phyloP scores from a whole-genome alignment of 108 stramenopile genomes.

The Skeletonema marinoi region DNA sequence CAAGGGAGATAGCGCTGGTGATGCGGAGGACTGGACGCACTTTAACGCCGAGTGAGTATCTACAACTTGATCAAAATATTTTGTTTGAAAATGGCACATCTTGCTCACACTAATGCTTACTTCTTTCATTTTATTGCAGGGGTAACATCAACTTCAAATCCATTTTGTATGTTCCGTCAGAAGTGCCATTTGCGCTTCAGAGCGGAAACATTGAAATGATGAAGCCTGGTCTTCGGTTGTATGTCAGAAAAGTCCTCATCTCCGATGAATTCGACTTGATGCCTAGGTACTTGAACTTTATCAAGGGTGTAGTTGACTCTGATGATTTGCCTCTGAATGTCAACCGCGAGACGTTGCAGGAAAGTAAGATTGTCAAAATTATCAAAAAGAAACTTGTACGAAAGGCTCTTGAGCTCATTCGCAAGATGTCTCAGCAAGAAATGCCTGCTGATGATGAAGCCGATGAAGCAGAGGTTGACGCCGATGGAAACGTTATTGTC shows the following conservation, averaged over 20 bases:
- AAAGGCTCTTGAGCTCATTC: constrained; percentile 96
- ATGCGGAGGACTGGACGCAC: constrained; percentile 93
- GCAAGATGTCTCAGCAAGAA: constrained; percentile 71
- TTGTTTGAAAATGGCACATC: background rate
- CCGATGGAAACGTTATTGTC: constrained; percentile 59
- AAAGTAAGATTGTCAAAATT: constrained; percentile 94
- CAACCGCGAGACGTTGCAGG: constrained; percentile 98
- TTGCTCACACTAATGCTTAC: background rate
- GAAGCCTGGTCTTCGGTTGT: constrained; percentile 72
- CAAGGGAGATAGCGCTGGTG: constrained; percentile 62
- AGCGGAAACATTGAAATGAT: constrained; percentile 54
- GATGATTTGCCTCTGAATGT: constrained; percentile 99
- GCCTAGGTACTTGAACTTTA: constrained; percentile 95
- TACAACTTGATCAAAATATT: background rate
- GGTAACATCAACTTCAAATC: constrained; percentile 99
- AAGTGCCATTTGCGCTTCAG: constrained; percentile 56
- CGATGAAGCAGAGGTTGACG: constrained; percentile 67
- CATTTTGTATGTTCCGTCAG: constrained; percentile 93
- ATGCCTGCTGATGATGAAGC: constrained; percentile 48
- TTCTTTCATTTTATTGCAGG: constrained; percentile 21
- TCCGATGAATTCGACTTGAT: constrained; percentile 98
- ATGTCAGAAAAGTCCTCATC: constrained; percentile 99
- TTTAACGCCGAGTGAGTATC: constrained; percentile 93
- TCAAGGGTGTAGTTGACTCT: constrained; percentile 98
- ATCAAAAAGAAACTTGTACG: constrained; percentile 99